Evolutionary conservation across 129 eudicot species (phyloP), one percentile per base, ranked within the genome.

Genomic region (sunflower (Helianthus annuus)): DNA sequence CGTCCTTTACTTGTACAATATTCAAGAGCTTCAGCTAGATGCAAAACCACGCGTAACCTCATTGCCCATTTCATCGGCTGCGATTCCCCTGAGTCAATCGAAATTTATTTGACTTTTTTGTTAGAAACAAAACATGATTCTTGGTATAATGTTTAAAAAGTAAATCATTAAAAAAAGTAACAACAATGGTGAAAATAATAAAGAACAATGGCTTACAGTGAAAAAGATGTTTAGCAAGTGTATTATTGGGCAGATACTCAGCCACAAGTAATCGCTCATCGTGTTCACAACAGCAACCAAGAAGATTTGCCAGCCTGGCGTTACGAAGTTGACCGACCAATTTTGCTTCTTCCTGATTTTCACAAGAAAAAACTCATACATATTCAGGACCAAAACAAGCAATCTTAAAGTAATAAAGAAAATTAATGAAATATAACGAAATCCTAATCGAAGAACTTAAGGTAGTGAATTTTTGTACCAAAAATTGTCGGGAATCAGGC

Each of bases 51-150:
- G 38, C 89, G 86, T 73, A 88, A 68, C 56, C 96, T 75, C 91
- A 88, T 85, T 24, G 91, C 88, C 91, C 96, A 88, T 79, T 85
- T 88, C 90, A 88, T 85, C 36, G 90, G 95, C 54, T 85, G 90
- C 0, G 88, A 48, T 34, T 85, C 90, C 95, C 90, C 88, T 85
- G 76, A 36, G 36, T 60, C 72, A 76, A 74, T 19, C 52, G 0
- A 67, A 38, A 68, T 32, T 70, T 68, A 58, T 48, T 45, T 75
- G n/a, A 42, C 11, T 54, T 65, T 14, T 14, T 19, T 10, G 6
- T 54, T 8, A n/a, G 10, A 44, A 66, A 27, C 39, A 29, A 61
- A 42, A 17, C 48, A 6, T 7, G 36, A 66, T 51, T 42, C 22
- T 42, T 69, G 70, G 22, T 51, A 27, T 17, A 69, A 17, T 36